A percentile compares a stretch with the other conserved stretches of the same genome.
Evolutionary conservation across 148 eudicot species (phyloP).

Genomic region (Beta vulgaris): DNA sequence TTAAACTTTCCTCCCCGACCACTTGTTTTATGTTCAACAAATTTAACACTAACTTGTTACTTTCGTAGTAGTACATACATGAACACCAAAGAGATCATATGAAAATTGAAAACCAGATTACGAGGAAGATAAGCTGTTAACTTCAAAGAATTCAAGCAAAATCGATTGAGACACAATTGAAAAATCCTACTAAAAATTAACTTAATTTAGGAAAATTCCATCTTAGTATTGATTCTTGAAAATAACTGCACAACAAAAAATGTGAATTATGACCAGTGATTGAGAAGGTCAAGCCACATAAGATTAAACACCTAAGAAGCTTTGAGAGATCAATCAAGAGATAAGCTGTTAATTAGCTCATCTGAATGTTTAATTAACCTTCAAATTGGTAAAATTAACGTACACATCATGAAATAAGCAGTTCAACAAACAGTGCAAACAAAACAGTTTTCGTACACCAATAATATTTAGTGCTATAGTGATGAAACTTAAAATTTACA

Average conservation of each 20-base stretch:
- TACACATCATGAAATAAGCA: not conserved
- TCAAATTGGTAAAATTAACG: constrained; percentile 21
- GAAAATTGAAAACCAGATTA: constrained; percentile 3
- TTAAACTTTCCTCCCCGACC: not conserved
- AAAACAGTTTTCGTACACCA: no score
- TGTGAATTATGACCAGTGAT: constrained; percentile 1
- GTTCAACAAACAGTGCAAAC: not conserved
- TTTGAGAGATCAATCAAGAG: constrained; percentile 1
- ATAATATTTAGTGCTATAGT: no score
- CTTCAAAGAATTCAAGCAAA: constrained; percentile 15
- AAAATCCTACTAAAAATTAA: not conserved
- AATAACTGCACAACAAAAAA: constrained; percentile 31
- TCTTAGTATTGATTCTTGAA: constrained; percentile 22
- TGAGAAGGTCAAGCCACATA: constrained; percentile 17
- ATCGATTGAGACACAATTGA: not conserved
- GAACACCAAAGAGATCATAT: constrained; percentile 1
- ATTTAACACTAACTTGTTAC: not conserved
- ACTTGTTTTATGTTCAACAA: constrained; percentile 2
- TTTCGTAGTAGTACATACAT: constrained; percentile 2
- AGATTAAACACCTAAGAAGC: constrained; percentile 7
- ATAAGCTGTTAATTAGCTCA: constrained; percentile 4
- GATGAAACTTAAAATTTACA: no score
- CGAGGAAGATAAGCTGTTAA: constrained; percentile 22
- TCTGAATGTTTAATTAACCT: constrained; percentile 17
- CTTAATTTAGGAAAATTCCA: not conserved